Evolutionary conservation across 495 filamentous ascomycete species (phyloP).

Genomic region (Aspergillus ostianus): DNA sequence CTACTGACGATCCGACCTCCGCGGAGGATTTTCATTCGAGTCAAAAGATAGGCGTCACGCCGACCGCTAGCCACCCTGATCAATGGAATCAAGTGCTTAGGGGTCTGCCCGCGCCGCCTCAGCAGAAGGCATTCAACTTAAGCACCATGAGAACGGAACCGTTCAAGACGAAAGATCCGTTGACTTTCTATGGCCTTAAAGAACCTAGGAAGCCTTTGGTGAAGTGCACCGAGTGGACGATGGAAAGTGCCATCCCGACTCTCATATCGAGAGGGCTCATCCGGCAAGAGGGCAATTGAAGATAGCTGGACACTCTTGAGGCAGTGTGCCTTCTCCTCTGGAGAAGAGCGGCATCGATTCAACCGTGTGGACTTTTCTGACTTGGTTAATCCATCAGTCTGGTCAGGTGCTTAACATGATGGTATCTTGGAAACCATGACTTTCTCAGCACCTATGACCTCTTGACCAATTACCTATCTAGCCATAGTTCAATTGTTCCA

Average conservation of each 20-base stretch:
- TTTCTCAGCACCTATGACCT: too few relatives aligned
- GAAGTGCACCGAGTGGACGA: slow-evolving; percentile 33
- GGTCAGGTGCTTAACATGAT: too few relatives aligned
- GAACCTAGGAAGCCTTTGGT: slow-evolving; percentile 21
- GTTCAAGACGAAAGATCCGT: slow-evolving; percentile 18
- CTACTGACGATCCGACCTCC: slow-evolving; percentile 10
- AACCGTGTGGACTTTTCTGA: too few relatives aligned
- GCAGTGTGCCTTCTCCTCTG: too few relatives aligned
- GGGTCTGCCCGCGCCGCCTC: slow-evolving; percentile 14
- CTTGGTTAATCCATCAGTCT: too few relatives aligned
- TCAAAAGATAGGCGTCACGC: slow-evolving; percentile 20
- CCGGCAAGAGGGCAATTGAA: background rate
- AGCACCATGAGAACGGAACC: slow-evolving; percentile 25
- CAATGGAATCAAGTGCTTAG: slow-evolving; percentile 11
- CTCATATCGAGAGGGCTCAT: slow-evolving; percentile 15
- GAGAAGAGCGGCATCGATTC: too few relatives aligned
- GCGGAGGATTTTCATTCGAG: slow-evolving; percentile 19
- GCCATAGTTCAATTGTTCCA: too few relatives aligned
- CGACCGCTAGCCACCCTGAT: slow-evolving; percentile 10
- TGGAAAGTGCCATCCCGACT: slow-evolving; percentile 24
- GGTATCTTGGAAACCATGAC: too few relatives aligned
- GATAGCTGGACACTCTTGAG: too few relatives aligned
- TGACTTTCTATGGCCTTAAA: slow-evolving; percentile 24
- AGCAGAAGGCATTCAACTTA: slow-evolving; percentile 26
- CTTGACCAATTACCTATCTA: too few relatives aligned